phyloP scores from a whole-genome alignment of 345 rosid genomes.

The Erodium maritimum region DNA sequence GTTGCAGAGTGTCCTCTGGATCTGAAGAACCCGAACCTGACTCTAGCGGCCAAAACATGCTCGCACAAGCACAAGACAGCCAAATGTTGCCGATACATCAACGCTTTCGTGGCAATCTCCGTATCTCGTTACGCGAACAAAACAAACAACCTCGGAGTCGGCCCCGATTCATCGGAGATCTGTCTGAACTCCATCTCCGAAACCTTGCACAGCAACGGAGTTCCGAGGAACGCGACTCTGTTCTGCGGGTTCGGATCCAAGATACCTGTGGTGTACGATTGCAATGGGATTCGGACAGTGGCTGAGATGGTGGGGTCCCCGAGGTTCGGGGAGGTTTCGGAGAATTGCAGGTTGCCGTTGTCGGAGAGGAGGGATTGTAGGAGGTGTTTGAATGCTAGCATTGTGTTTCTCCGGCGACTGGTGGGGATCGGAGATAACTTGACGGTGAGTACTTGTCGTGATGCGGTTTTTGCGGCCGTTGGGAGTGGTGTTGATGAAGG shows the following conservation, averaged over 20 bases:
- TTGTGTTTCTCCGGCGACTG: conserved; percentile 55
- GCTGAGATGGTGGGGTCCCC: conserved; percentile 66
- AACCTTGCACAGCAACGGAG: conserved; percentile 65
- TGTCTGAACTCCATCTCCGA: conserved; percentile 54
- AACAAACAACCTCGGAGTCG: conserved; percentile 57
- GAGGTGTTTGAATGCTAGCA: conserved; percentile 72
- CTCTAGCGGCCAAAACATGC: conserved; percentile 69
- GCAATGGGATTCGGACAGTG: conserved; percentile 59
- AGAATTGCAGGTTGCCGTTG: conserved; percentile 51
- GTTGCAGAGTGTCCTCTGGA: conserved; percentile 84
- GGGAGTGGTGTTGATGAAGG: conserved; percentile 58
- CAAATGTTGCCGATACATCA: conserved; percentile 87
- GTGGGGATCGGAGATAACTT: conserved; percentile 44
- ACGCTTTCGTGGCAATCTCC: conserved; percentile 67
- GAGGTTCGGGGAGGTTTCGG: conserved; percentile 42
- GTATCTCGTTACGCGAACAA: conserved; percentile 60
- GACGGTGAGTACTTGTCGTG: conserved; percentile 74
- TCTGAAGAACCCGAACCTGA: conserved; percentile 56
- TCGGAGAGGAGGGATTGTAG: conserved; percentile 44
- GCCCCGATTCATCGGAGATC: conserved; percentile 31
- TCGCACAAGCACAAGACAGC: conserved; percentile 44
- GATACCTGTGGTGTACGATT: conserved; percentile 62
- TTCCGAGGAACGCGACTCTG: conserved; percentile 59
- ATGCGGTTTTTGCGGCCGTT: conserved; percentile 71
- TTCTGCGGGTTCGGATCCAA: conserved; percentile 85